These are phyloP conservation scores for Trebouxia gelatinosa DNA, from an alignment of 163 green algal genomes.

Conservation along the genomic window DNA sequence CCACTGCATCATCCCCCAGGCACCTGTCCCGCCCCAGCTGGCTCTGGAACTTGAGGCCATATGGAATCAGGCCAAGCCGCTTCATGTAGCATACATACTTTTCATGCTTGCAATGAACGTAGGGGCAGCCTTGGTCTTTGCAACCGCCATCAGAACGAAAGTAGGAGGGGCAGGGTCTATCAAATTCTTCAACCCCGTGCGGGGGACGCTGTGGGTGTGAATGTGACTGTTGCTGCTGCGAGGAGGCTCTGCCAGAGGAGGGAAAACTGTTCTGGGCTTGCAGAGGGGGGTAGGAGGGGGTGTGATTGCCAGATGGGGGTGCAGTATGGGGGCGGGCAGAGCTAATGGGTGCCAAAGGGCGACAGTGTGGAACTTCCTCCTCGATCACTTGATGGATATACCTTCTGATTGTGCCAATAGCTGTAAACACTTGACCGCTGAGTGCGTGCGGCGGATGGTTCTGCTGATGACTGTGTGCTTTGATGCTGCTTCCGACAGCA, in stretches of 20 bases:
- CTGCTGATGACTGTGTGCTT: neutral
- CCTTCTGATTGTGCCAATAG: too few species aligned
- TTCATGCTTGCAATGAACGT: neutral
- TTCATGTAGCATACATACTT: slow-evolving; percentile 4
- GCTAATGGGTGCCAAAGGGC: too few species aligned
- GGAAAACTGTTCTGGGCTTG: too few species aligned
- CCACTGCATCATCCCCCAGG: neutral
- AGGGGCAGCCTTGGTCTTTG: neutral
- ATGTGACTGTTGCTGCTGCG: neutral
- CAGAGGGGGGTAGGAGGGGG: too few species aligned
- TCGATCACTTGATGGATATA: too few species aligned
- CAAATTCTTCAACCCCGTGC: too few species aligned
- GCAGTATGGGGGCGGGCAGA: too few species aligned
- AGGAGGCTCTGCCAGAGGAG: too few species aligned
- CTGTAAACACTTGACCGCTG: too few species aligned
- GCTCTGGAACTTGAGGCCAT: slow-evolving; percentile 8
- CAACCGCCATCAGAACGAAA: neutral
- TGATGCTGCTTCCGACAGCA: neutral
- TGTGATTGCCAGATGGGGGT: too few species aligned
- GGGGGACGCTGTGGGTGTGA: neutral
- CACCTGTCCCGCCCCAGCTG: neutral
- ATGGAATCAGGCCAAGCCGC: neutral
- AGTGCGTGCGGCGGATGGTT: too few species aligned
- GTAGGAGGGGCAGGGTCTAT: neutral
- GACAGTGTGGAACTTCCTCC: too few species aligned